phyloP scores from a whole-genome alignment of 2,329 filamentous ascomycete genomes.

The Ophiognomonia clavigignenti-juglandacearum region DNA sequence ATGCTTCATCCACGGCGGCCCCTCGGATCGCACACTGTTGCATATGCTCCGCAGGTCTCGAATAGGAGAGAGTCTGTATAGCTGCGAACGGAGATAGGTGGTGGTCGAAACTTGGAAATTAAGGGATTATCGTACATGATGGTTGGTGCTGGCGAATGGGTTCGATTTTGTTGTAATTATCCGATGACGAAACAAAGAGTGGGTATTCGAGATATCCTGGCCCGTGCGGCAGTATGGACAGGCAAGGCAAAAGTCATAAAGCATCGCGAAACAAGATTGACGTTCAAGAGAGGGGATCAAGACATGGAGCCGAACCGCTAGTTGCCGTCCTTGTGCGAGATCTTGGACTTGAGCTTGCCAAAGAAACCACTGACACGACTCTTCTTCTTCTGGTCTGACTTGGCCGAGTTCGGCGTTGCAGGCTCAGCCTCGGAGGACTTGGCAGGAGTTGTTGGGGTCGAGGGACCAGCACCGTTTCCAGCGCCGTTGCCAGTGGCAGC shows the following conservation, averaged over 20 bases:
- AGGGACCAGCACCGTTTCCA: constrained; percentile 17
- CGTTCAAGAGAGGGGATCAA: constrained; percentile 15
- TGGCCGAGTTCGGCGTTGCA: constrained; percentile 22
- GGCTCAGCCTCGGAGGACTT: constrained; percentile 18
- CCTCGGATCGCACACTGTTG: background rate
- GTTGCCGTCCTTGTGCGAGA: constrained; percentile 27
- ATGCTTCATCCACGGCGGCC: background rate
- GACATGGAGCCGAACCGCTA: constrained; percentile 6
- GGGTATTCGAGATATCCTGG: constrained; percentile 17
- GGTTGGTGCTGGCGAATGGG: background rate
- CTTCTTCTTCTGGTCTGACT: constrained; percentile 56
- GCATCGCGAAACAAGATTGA: constrained; percentile 11
- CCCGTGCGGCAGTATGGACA: constrained; percentile 9
- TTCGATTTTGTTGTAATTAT: background rate
- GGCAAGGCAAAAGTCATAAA: constrained; percentile 12
- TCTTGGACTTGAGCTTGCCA: constrained; percentile 48
- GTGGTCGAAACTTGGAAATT: background rate
- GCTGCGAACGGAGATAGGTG: background rate
- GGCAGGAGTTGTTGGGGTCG: constrained; percentile 17
- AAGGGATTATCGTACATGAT: constrained; percentile 5
- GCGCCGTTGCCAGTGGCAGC: constrained; percentile 16
- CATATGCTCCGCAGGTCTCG: background rate
- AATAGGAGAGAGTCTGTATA: background rate
- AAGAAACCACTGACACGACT: constrained; percentile 60
- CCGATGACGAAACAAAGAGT: constrained; percentile 2